Evolutionary conservation across 1,139 yeast species (phyloP).

Genomic region (Diutina siamensis): DNA sequence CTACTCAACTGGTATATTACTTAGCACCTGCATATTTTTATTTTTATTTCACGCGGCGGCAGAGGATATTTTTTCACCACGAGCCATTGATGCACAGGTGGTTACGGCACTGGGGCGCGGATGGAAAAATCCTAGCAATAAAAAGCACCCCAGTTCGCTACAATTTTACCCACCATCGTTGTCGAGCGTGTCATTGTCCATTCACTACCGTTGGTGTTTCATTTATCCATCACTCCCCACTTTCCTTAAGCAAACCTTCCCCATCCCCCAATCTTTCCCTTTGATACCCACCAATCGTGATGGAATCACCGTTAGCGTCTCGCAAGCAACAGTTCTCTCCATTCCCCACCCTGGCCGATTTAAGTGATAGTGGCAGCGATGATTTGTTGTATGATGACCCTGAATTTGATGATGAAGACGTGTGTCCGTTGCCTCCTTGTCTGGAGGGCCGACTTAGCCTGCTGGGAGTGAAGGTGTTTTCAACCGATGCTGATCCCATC

Average conservation of each 20-base stretch:
- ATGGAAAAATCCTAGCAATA: not conserved
- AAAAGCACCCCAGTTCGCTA: not conserved
- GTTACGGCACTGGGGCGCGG: not conserved
- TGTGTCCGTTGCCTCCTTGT: not conserved
- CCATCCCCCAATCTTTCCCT: not conserved
- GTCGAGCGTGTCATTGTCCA: not conserved
- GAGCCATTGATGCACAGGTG: not conserved
- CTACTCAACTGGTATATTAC: not conserved
- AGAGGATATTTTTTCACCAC: not conserved
- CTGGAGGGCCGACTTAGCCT: not conserved
- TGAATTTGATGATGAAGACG: conserved; percentile 3
- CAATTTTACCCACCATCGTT: not conserved
- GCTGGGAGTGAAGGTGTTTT: not conserved
- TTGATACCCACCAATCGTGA: not conserved
- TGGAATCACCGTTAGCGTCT: conserved; percentile 4
- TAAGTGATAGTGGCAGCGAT: not conserved
- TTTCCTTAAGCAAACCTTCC: too few species aligned
- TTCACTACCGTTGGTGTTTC: too few species aligned
- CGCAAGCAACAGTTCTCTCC: not conserved
- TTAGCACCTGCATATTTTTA: conserved; percentile 2
- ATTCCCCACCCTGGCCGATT: not conserved
- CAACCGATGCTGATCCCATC: conserved; percentile 49
- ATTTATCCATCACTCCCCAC: too few species aligned
- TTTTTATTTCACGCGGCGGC: not conserved
- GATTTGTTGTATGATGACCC: conserved; percentile 1